Evolutionary conservation across 2,329 filamentous ascomycete genomes (phyloP).

Genomic region (Colletotrichum plurivorum): DNA sequence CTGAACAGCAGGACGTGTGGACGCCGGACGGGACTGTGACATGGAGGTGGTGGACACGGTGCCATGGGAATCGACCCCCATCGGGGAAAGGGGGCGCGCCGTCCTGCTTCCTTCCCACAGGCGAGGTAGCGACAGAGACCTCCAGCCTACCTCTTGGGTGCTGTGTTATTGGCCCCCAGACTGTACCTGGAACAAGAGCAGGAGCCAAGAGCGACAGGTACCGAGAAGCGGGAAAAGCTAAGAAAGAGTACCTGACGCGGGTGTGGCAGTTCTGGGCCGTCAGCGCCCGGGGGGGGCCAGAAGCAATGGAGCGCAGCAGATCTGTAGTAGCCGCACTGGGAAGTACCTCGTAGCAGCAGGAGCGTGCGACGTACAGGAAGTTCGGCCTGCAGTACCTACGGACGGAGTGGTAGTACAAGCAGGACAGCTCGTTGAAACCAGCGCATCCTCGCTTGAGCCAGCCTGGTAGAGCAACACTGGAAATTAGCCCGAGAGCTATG

Average conservation of each 20-base stretch:
- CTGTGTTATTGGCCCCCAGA: slow-evolving; percentile 21
- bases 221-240: slow-evolving; percentile 9
- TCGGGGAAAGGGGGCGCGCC: slow-evolving; percentile 23
- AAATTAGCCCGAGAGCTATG: background rate
- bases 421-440: no score
- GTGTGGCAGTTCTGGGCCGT: slow-evolving; percentile 14
- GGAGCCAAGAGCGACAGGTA: slow-evolving; percentile 5
- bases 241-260: slow-evolving; percentile 24
- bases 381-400: background rate
- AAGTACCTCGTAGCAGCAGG: slow-evolving; percentile 19
- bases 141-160: background rate
- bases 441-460: background rate
- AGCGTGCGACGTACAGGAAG: background rate
- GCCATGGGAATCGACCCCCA: slow-evolving; percentile 15
- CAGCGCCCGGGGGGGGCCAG: no score
- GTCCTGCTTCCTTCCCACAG: no score
- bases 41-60: slow-evolving; percentile 35
- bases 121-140: no score
- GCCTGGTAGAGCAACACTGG: no score
- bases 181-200: background rate
- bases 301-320: background rate
- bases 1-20: slow-evolving; percentile 19
- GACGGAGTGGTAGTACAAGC: no score
- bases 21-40: slow-evolving; percentile 30
- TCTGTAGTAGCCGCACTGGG: slow-evolving; percentile 3